Evolutionary conservation across 805 yeast genomes (phyloP).

Genomic region (Yamadazyma endophytica): DNA sequence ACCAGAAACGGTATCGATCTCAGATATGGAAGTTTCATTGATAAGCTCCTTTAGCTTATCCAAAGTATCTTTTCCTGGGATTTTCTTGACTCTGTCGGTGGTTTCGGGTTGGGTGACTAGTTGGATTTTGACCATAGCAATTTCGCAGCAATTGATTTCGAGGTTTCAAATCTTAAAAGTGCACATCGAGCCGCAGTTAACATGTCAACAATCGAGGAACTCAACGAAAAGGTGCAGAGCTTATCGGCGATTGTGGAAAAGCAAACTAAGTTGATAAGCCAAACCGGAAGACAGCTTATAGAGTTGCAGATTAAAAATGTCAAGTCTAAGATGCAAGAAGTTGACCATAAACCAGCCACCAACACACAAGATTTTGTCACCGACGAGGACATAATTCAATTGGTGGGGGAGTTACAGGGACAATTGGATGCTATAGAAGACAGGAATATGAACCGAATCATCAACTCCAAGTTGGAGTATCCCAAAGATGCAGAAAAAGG

Average conservation of each 20-base stretch:
- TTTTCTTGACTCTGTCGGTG: constrained; percentile 1
- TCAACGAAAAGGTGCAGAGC: constrained; percentile 46
- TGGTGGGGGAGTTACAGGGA: constrained; percentile 86
- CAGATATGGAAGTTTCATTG: constrained; percentile 4
- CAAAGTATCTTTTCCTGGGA: constrained; percentile 13
- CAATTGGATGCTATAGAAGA: constrained; percentile 80
- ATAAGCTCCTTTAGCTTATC: constrained; percentile 24
- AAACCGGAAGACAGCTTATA: constrained; percentile 77
- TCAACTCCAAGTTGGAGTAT: constrained; percentile 53
- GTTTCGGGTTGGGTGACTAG: constrained; percentile 23
- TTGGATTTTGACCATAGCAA: constrained; percentile 19
- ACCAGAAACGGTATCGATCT: not conserved
- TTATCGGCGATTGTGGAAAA: constrained; percentile 54
- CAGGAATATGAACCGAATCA: constrained; percentile 65
- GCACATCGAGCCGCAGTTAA: too few relatives aligned
- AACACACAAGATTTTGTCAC: constrained; percentile 63
- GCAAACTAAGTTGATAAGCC: constrained; percentile 61
- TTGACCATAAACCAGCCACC: constrained; percentile 14
- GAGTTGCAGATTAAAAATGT: constrained; percentile 61
- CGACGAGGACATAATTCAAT: constrained; percentile 78
- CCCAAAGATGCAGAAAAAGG: constrained; percentile 29
- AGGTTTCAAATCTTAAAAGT: too few relatives aligned
- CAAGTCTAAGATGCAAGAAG: constrained; percentile 29
- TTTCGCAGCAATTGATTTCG: too few relatives aligned
- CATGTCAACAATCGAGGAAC: constrained; percentile 17